Base-by-base conservation (phyloP, 2,329 filamentous ascomycete genomes). In the Zasmidium citrigriseum region DNA sequence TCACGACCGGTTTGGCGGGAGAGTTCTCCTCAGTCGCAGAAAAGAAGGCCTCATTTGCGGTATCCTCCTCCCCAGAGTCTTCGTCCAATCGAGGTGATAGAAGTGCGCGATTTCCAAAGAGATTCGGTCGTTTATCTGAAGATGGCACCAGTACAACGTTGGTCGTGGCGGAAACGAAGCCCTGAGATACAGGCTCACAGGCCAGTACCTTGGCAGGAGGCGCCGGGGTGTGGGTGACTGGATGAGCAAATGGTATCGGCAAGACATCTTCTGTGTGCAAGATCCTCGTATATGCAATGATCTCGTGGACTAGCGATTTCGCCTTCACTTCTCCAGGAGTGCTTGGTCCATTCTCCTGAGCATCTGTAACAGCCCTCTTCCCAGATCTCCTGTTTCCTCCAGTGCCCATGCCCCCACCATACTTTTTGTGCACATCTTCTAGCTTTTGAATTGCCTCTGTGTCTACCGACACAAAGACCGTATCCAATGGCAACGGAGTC, bases 131-230 rank as follows among this genome's bases (percentile, higher is more conserved):
- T 87, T 86, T 25, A 88, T 54, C 76, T 78, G 63, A 80, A 3
- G 86, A 84, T 23, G 84, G 83, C 49, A 90, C 87, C 21, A 98
- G 81, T 22, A 99, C 87, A 57, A 99, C 91, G 68, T 89, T 92
- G 16, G 93, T 99, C 12, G 80, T 83, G 0, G 90, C 82, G 9
- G 87, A 83, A 48, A 99, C 73, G 4, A 95, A 75, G 9, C 95
- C 95, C 75, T 99, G 95, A 4, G 90, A 86, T 16, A 98, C 92
- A 9, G 95, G 95, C 73, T 99, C 95, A 72, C 93, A 98, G n/a
- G 96, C 86, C 49, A 90, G 87, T 60, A 98, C 90, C 75, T 89
- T 92, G 45, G 91, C 95, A 0, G 93, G 91, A 45, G 91, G 90
- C 14, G 91, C 85, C 22, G 90, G 86, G 18, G 90, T 85, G 75